Conservation (phyloP, 805 yeast species). For the Candida piceae region DNA sequence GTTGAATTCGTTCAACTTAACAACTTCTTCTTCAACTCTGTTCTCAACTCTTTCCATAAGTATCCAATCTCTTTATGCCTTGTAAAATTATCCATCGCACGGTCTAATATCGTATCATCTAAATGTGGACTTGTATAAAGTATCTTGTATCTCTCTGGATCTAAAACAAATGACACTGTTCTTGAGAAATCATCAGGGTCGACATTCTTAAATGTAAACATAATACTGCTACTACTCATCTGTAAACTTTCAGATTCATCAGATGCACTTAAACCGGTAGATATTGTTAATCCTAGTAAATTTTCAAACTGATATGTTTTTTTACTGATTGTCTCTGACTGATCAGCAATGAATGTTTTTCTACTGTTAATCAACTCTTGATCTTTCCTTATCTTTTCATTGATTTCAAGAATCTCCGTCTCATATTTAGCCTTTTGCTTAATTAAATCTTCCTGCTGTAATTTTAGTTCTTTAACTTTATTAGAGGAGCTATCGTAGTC, state of each 20-base stretch:
- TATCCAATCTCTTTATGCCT: conserved; percentile 28
- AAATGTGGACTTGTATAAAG: conserved; percentile 33
- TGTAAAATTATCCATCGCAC: conserved; percentile 19
- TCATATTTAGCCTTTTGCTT: conserved; percentile 23
- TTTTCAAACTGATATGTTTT: conserved; percentile 41
- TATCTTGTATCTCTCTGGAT: conserved; percentile 33
- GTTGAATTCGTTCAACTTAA: conserved; percentile 3
- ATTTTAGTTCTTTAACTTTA: conserved; percentile 35
- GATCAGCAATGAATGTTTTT: conserved; percentile 31
- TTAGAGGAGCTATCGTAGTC: conserved; percentile 30
- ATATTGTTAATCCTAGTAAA: conserved; percentile 43
- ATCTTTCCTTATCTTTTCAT: conserved; percentile 20
- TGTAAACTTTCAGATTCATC: too few relatives aligned
- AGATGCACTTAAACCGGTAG: conserved; percentile 21
- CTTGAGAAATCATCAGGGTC: conserved; percentile 40
- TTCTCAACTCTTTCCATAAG: conserved; percentile 31
- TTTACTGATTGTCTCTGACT: conserved; percentile 34
- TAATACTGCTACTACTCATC: conserved; percentile 20
- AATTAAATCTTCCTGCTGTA: conserved; percentile 31
- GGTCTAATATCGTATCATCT: conserved; percentile 11
- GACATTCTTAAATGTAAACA: conserved; percentile 41
- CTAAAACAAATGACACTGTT: conserved; percentile 40
- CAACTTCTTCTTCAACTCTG: conserved; percentile 13
- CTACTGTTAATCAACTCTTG: conserved; percentile 22
- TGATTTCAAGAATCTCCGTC: conserved; percentile 27